Evolutionary conservation across 2,329 filamentous ascomycete species (phyloP).

Genomic region (Exserohilum turcica): DNA sequence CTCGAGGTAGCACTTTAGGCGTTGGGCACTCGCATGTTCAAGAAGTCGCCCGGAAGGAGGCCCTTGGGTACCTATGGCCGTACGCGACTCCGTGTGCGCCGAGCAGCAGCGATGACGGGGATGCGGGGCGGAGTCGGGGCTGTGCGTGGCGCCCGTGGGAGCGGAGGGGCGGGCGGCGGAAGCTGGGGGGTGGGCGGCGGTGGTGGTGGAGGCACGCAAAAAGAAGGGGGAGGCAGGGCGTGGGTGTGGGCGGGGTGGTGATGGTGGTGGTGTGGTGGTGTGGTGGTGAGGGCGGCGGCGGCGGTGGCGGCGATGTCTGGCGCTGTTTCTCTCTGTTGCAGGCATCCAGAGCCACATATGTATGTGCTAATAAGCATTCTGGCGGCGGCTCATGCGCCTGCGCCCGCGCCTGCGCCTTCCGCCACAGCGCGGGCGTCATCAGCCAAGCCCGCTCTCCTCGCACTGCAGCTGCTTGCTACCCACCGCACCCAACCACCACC

Average conservation of each 20-base stretch:
- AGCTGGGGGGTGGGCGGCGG: not conserved
- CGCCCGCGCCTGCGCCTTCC: not conserved
- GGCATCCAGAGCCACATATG: too few relatives aligned
- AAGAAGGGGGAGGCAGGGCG: too few relatives aligned
- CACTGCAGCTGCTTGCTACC: slow-evolving; percentile 18
- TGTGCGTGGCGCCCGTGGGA: not conserved
- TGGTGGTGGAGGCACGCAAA: not conserved
- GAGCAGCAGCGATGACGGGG: slow-evolving; percentile 6
- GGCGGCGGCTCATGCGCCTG: slow-evolving; percentile 13
- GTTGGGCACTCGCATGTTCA: slow-evolving; percentile 33
- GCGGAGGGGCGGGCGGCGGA: not conserved
- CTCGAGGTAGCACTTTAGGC: slow-evolving; percentile 45
- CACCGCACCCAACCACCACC: slow-evolving; percentile 4
- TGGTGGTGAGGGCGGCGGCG: too few relatives aligned
- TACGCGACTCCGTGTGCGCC: slow-evolving; percentile 14
- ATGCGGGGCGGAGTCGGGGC: slow-evolving; percentile 13
- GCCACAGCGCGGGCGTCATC: slow-evolving; percentile 15
- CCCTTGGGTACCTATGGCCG: slow-evolving; percentile 3
- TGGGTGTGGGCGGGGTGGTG: too few relatives aligned
- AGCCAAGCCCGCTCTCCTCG: slow-evolving; percentile 11
- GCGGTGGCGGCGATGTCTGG: not conserved
- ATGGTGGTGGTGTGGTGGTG: too few relatives aligned
- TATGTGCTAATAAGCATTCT: too few relatives aligned
- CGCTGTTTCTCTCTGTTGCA: too few relatives aligned
- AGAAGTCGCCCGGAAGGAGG: slow-evolving; percentile 3